Conservation (phyloP, 257 asterid genomes). For the Ajuga chamaepitys region DNA sequence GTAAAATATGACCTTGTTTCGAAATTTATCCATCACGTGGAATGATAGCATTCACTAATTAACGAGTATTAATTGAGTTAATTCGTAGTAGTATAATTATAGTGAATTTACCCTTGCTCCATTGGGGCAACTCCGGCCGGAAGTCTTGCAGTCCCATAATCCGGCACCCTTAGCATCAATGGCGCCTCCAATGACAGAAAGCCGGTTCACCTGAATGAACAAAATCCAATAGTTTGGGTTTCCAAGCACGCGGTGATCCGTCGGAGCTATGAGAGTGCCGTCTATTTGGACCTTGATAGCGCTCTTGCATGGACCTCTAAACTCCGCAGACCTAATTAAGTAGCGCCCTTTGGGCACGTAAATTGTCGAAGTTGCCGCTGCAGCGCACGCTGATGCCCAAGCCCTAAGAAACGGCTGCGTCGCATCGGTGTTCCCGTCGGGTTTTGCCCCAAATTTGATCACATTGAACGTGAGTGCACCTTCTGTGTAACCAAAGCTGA, state of each 20-base stretch:
- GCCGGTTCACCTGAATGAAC: conserved; percentile 35
- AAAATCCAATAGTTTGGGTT: conserved; percentile 50
- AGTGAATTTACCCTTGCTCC: conserved; percentile 83
- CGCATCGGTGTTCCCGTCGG: conserved; percentile 43
- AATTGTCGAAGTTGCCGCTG: conserved; percentile 12
- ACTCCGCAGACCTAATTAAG: conserved; percentile 21
- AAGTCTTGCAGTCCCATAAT: conserved; percentile 43
- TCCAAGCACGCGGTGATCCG: conserved; percentile 29
- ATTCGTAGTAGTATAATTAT: no score
- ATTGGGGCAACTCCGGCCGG: conserved; percentile 47
- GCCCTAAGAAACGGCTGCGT: conserved; percentile 39
- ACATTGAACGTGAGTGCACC: conserved; percentile 40
- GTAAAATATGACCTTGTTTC: no score
- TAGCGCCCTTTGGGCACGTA: conserved; percentile 35
- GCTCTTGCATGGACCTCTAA: conserved; percentile 55
- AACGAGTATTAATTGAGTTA: no score
- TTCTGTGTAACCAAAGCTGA: conserved; percentile 17
- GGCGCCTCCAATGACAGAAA: conserved; percentile 42
- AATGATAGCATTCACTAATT: no score
- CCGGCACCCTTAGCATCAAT: conserved; percentile 51
- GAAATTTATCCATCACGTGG: no score
- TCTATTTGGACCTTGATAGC: conserved; percentile 32
- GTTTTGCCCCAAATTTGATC: conserved; percentile 35
- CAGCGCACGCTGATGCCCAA: conserved; percentile 39
- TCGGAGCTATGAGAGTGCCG: conserved; percentile 57